Evolutionary conservation across 2,329 filamentous ascomycete genomes (phyloP), one percentile per base, ranked within the genome.

Genomic region (Lachnellula hyalina): DNA sequence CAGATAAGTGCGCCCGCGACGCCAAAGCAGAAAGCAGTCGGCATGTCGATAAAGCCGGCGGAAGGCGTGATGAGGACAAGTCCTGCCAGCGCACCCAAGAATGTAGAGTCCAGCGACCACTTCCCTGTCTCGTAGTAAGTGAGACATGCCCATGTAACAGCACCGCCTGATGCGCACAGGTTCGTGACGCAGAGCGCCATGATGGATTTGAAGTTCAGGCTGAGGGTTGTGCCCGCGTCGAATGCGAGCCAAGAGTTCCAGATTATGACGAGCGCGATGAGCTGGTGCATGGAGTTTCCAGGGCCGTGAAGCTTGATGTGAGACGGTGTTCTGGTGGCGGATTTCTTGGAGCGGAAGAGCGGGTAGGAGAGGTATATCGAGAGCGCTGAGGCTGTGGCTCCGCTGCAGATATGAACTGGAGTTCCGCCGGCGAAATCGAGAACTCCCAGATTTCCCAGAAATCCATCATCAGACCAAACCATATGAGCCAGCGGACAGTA

Each of bases 231-330:
- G 59, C 92, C 92, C 52, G 89, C 91, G 72, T 96, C 96, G 82
- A 96, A 96, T 48, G 92, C 92, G 70, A 96, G 94, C 92, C 91
- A 96, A 55, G 92, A 91, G 46, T 96, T 89, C 92, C 92, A 96
- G 49, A 96, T 80, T 79, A 87, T 81, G 25, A 86, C 80, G 4
- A 87, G 89, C 21, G 87, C 87, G 47, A 90, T 77, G 47, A 89
- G 83, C 61, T 90, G 84, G 63, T 88, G 78, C 55, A 86, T 88
- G 45, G 88, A 84, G 67, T 88, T 90, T 72, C 90, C 87, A 8
- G 86, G 85, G 34, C 82, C 79, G 74, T 86, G 86, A 4, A 83
- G 82, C 3, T 84, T 79, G 45, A 83, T 80, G 49, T 65, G 64
- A 8, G 64, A 58, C 0, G 63, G 64, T 1, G 58, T 64, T 69